A percentile compares a stretch with the other conserved stretches of the same genome.
phyloP scores from a whole-genome alignment of 1,139 yeast species.

The Pichia sp. region DNA sequence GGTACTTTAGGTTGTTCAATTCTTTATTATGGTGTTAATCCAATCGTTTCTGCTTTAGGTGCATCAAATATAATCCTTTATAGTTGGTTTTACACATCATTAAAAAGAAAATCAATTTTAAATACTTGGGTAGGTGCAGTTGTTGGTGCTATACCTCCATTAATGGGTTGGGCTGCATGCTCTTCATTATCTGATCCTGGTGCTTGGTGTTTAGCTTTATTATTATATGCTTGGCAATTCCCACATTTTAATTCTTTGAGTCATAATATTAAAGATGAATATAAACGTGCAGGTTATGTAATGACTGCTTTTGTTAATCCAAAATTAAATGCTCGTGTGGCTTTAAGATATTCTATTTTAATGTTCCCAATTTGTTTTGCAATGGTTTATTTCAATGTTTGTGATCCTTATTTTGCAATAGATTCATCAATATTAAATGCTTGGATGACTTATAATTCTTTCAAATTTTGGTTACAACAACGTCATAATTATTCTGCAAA shows the following conservation, averaged over 20 bases:
- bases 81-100: constrained; percentile 85
- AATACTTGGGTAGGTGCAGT: constrained; percentile 99
- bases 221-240: constrained; percentile 96
- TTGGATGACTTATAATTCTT: constrained; percentile 80
- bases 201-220: constrained; percentile 89
- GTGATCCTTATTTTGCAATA: constrained; percentile 73
- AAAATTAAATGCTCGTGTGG: constrained; percentile 84
- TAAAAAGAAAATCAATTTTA: constrained; percentile 75
- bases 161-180: constrained; percentile 99
- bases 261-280: constrained; percentile 82
- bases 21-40: constrained; percentile 76
- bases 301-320: constrained; percentile 97
- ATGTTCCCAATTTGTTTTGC: constrained; percentile 95
- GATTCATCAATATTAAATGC: constrained; percentile 80
- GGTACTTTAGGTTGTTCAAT: constrained; percentile 69
- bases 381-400: constrained; percentile 66
- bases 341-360: constrained; percentile 75
- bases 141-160: constrained; percentile 97
- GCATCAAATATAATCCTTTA: constrained; percentile 71
- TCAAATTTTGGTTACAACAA: constrained; percentile 78
- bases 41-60: constrained; percentile 76
- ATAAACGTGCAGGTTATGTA: constrained; percentile 87
- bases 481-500: constrained; percentile 44
- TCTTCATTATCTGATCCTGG: constrained; percentile 79
- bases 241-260: constrained; percentile 95